Evolutionary conservation across 208 protist species (phyloP).

Genomic region (Trypanosoma platydactyli): DNA sequence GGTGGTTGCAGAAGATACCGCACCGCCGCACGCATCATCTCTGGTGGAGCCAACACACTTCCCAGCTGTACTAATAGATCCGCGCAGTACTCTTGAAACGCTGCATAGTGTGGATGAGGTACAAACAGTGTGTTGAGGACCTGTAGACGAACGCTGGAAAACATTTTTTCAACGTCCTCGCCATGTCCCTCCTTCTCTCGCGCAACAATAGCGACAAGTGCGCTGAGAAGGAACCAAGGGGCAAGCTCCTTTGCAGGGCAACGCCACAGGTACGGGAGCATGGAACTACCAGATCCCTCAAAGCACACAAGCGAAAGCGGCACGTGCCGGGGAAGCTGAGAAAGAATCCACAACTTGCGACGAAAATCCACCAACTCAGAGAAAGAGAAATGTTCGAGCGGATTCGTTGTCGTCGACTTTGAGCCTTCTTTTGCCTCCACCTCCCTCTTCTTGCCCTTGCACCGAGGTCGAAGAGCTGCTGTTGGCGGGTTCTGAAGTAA

Average conservation of each 20-base stretch:
- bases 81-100: conserved; percentile 36
- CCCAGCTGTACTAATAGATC: conserved; percentile 29
- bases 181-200: not conserved
- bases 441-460: not conserved
- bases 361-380: conserved; percentile 44
- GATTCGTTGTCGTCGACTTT: no score
- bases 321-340: conserved; percentile 45
- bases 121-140: conserved; percentile 32
- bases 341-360: conserved; percentile 50
- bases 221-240: conserved; percentile 31
- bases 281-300: conserved; percentile 18
- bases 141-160: conserved; percentile 10
- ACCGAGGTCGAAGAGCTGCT: conserved; percentile 23
- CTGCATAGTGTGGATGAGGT: conserved; percentile 23
- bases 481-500: conserved; percentile 30
- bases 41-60: conserved; percentile 19
- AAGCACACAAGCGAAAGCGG: conserved; percentile 62
- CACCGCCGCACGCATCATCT: conserved; percentile 33
- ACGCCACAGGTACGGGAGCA: conserved; percentile 44
- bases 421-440: not conserved
- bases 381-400: conserved; percentile 4
- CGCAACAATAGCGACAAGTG: conserved; percentile 11
- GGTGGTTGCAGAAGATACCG: conserved; percentile 32
- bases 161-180: not conserved
- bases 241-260: conserved; percentile 31